Evolutionary conservation across 495 filamentous ascomycete species (phyloP).

Genomic region (Cladorrhinum samala): DNA sequence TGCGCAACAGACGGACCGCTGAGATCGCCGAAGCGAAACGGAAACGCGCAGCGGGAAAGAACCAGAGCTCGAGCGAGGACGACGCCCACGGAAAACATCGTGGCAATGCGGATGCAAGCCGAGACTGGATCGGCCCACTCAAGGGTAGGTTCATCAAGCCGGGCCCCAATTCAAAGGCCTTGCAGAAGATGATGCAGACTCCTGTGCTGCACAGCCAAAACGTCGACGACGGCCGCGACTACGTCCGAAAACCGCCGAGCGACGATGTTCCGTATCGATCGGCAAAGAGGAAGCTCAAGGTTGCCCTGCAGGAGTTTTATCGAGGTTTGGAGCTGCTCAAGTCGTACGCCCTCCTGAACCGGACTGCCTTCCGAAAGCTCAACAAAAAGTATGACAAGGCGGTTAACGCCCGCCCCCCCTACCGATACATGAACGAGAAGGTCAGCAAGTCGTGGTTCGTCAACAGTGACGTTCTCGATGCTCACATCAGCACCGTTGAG

Average conservation of each 20-base stretch:
- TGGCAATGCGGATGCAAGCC: conserved; percentile 9
- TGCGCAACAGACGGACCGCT: conserved; percentile 70
- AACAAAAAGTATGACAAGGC: conserved; percentile 98
- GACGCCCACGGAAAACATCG: conserved; percentile 14
- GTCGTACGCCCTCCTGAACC: conserved; percentile 80
- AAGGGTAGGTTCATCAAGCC: conserved; percentile 38
- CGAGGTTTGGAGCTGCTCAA: conserved; percentile 86
- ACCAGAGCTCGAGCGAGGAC: conserved; percentile 10
- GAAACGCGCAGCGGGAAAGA: conserved; percentile 19
- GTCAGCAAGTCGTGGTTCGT: conserved; percentile 90
- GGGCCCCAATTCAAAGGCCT: conserved; percentile 41
- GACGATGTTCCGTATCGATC: conserved; percentile 69
- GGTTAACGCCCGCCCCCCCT: conserved; percentile 65
- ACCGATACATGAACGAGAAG: conserved; percentile 85
- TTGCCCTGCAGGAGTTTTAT: conserved; percentile 88
- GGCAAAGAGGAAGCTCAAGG: conserved; percentile 85
- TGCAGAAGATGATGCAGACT: conserved; percentile 36
- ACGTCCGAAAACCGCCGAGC: conserved; percentile 50
- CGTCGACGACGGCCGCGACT: conserved; percentile 51
- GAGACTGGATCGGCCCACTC: conserved; percentile 38
- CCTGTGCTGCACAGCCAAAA: conserved; percentile 29
- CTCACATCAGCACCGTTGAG: conserved; percentile 69
- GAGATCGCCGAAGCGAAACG: conserved; percentile 52
- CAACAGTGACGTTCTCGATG: conserved; percentile 72
- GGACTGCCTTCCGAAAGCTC: conserved; percentile 91